Percentiles rank a stretch among this genome's conserved stretches.
Evolutionary conservation across 75 land plant species (phyloP).

Genomic region (Cupressus sempervirens): DNA sequence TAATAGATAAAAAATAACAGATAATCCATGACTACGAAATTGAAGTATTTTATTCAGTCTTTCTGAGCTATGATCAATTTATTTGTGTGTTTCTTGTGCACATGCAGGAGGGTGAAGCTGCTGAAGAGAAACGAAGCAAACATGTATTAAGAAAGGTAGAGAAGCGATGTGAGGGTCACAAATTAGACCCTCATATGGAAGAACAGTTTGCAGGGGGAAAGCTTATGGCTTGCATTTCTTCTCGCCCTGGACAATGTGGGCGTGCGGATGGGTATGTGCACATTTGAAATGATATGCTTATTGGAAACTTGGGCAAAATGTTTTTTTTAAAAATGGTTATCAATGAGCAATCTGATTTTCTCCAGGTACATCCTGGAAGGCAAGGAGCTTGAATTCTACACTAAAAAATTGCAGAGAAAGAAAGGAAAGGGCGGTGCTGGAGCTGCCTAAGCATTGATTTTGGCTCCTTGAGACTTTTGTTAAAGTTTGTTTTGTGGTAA

Average conservation of each 20-base stretch:
- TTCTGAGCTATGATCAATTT: background rate
- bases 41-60: background rate
- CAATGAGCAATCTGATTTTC: background rate
- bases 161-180: constrained; percentile 50
- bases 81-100: background rate
- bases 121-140: constrained; percentile 51
- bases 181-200: constrained; percentile 69
- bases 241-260: constrained; percentile 80
- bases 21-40: no score
- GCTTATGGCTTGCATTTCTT: constrained; percentile 53
- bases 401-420: constrained; percentile 64
- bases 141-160: constrained; percentile 55
- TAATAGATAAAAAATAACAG: no score
- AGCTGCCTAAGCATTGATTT: constrained; percentile 16
- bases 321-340: background rate
- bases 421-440: constrained; percentile 69
- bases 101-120: constrained; percentile 39
- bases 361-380: constrained; percentile 64
- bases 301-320: background rate
- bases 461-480: background rate
- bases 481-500: background rate
- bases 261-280: constrained; percentile 63
- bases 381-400: constrained; percentile 72
- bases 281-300: background rate
- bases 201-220: constrained; percentile 70